phyloP scores from a whole-genome alignment of 179 eudicot species.

The Carnegiea gigantea region DNA sequence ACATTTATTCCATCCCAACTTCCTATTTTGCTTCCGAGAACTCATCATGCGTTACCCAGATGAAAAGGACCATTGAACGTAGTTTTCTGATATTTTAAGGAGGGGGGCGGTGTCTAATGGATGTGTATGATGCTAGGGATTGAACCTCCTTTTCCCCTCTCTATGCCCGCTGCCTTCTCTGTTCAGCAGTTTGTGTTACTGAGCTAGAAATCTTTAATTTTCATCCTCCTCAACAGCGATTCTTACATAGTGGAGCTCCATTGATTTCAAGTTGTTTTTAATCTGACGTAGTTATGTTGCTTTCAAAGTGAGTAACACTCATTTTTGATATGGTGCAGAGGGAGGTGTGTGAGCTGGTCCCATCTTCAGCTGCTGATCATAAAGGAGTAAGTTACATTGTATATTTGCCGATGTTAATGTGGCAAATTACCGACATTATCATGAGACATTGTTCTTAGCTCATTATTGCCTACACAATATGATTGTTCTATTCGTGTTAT shows the following conservation, averaged over 20 bases:
- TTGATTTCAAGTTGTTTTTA: not conserved
- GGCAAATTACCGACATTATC: not conserved
- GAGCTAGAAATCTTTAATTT: not conserved
- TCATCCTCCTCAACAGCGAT: not conserved
- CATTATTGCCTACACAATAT: not conserved
- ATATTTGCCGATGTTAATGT: not conserved
- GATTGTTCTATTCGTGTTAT: not conserved
- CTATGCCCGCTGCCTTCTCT: not conserved
- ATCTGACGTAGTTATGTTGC: not conserved
- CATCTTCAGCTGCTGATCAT: slow-evolving; percentile 71
- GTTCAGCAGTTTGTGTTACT: not conserved
- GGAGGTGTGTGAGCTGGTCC: slow-evolving; percentile 87
- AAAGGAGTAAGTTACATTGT: slow-evolving; percentile 79
- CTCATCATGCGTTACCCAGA: not conserved
- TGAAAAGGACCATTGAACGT: not conserved
- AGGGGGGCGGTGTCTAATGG: not conserved
- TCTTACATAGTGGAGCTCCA: not conserved
- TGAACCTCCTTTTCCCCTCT: not conserved
- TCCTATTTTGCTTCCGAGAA: not conserved
- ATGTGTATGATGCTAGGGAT: not conserved
- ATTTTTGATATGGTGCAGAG: slow-evolving; percentile 55
- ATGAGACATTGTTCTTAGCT: not conserved
- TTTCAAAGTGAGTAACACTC: slow-evolving; percentile 20
- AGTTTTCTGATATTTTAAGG: not conserved
- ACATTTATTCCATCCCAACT: not conserved